Conservation (phyloP, 1,139 yeast species). For the Blastobotrys petasosporus region DNA sequence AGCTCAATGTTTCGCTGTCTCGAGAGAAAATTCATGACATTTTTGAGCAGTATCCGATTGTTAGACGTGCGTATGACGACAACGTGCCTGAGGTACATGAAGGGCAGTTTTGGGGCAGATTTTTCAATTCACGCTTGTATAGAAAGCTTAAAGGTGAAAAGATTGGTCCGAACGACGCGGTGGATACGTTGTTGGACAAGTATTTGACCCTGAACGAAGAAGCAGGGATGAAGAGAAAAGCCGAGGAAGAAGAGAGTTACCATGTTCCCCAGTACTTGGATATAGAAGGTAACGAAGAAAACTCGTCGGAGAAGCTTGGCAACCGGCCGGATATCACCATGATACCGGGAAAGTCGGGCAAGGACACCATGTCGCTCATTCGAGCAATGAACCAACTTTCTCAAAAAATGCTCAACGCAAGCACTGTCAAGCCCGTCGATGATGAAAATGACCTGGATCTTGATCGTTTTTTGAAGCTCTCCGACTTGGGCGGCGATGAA, state of each 20-base stretch:
- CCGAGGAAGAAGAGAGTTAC: constrained; percentile 40
- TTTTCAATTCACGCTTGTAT: constrained; percentile 82
- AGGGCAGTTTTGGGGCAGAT: constrained; percentile 96
- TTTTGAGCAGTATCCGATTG: constrained; percentile 88
- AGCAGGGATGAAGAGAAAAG: constrained; percentile 31
- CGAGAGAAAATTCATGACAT: constrained; percentile 86
- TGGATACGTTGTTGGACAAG: constrained; percentile 79
- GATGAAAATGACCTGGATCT: constrained; percentile 32
- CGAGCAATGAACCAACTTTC: constrained; percentile 85
- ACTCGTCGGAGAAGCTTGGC: constrained; percentile 71
- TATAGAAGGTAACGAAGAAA: constrained; percentile 72
- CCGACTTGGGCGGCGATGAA: constrained; percentile 53
- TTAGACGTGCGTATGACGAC: constrained; percentile 83
- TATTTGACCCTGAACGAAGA: constrained; percentile 44
- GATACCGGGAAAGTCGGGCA: constrained; percentile 52
- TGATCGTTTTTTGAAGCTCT: constrained; percentile 49
- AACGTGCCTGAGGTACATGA: constrained; percentile 84
- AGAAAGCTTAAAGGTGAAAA: constrained; percentile 87
- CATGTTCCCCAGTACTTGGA: constrained; percentile 46
- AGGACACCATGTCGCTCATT: constrained; percentile 66
- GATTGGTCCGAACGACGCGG: constrained; percentile 66
- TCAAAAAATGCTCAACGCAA: constrained; percentile 68
- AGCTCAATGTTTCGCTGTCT: constrained; percentile 87
- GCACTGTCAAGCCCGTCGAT: constrained; percentile 2
- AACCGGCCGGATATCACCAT: constrained; percentile 85